Percentiles rank a stretch among this genome's conserved stretches.
These are phyloP conservation scores for Pseudogymnoascus pannorum DNA, from an alignment of 2,329 filamentous ascomycete species.

Conservation along the genomic window DNA sequence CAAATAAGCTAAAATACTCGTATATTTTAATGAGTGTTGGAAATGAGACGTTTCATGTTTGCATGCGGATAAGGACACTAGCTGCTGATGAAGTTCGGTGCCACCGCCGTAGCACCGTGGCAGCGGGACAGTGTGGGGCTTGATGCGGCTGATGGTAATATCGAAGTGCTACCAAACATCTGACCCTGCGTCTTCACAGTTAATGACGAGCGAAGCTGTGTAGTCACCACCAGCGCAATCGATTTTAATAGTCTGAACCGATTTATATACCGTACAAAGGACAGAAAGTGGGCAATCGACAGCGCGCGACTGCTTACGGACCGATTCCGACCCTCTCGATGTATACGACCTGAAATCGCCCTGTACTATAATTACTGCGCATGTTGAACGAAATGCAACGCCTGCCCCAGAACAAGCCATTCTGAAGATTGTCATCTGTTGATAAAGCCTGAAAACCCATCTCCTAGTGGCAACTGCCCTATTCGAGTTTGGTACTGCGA, in stretches of 20 bases:
- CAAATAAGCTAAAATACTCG: not conserved
- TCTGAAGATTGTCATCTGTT: not conserved
- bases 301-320: not conserved
- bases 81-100: not conserved
- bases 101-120: not conserved
- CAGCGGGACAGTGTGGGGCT: not conserved
- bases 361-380: not conserved
- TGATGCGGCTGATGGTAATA: constrained; percentile 1
- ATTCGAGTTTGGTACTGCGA: not conserved
- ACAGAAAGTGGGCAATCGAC: not conserved
- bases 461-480: not conserved
- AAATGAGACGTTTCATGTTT: constrained; percentile 5
- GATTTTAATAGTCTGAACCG: not conserved
- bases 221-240: not conserved
- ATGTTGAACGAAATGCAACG: not conserved
- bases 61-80: constrained; percentile 4
- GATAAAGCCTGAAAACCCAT: not conserved
- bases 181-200: not conserved
- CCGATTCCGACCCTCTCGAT: not conserved
- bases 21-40: not conserved
- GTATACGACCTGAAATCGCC: not conserved
- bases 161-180: not conserved
- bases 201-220: not conserved
- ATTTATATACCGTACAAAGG: not conserved
- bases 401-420: not conserved